Percentiles rank a stretch among this genome's conserved stretches.
Evolutionary conservation across 805 yeast species (phyloP).

Genomic region (Hagleromyces aurorensis): DNA sequence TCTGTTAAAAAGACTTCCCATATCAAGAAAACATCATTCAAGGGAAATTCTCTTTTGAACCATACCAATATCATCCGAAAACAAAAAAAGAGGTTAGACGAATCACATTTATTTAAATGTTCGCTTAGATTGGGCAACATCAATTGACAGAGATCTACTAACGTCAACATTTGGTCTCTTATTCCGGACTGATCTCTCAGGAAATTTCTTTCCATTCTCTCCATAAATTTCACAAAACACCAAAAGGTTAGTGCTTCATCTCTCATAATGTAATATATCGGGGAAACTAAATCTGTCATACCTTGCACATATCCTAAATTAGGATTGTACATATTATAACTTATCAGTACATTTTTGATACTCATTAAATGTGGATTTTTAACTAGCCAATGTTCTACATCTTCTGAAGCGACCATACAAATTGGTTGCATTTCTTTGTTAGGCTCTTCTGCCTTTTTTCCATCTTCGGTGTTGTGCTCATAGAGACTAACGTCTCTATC

Average conservation of each 20-base stretch:
- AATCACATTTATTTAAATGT: conserved; percentile 81
- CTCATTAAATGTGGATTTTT: conserved; percentile 65
- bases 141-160: conserved; percentile 80
- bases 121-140: conserved; percentile 79
- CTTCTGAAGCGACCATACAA: conserved; percentile 12
- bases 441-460: conserved; percentile 34
- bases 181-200: conserved; percentile 89
- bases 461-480: conserved; percentile 33
- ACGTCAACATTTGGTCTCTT: conserved; percentile 75
- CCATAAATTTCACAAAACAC: conserved; percentile 85
- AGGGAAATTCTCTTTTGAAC: conserved; percentile 86
- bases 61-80: conserved; percentile 93
- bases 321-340: conserved; percentile 76
- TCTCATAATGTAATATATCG: conserved; percentile 55
- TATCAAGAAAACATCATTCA: conserved; percentile 66
- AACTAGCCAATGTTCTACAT: conserved; percentile 44
- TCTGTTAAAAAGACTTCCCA: conserved; percentile 96
- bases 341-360: conserved; percentile 70
- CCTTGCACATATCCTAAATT: conserved; percentile 96
- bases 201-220: conserved; percentile 90
- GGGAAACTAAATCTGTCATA: conserved; percentile 89
- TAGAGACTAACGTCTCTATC: conserved; percentile 72
- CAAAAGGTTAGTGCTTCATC: conserved; percentile 82
- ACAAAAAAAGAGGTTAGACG: conserved; percentile 85
- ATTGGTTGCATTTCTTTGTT: too few species aligned